A percentile compares a stretch with the other conserved stretches of the same genome.
Evolutionary conservation across 2,329 filamentous ascomycete species (phyloP).

Genomic region (Davidsoniella neocaledoniae): DNA sequence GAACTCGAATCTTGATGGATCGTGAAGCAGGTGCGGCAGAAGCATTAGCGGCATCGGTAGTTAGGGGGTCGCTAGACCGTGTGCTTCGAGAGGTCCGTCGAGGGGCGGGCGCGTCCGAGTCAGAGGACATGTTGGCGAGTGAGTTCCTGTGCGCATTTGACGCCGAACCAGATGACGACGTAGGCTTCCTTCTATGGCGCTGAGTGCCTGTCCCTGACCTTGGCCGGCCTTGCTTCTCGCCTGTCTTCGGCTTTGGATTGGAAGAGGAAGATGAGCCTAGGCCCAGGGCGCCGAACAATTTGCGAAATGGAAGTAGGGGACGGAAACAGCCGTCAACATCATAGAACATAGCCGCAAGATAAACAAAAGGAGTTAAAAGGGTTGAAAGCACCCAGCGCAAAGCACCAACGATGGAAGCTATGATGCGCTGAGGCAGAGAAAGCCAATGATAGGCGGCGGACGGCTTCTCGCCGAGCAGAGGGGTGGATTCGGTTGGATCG

Average conservation of each 20-base stretch:
- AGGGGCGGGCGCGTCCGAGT: slow-evolving; percentile 7
- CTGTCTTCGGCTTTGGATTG: background rate
- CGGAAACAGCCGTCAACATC: slow-evolving; percentile 66
- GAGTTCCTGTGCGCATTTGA: slow-evolving; percentile 22
- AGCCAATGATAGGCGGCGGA: slow-evolving; percentile 27
- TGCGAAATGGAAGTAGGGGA: slow-evolving; percentile 55
- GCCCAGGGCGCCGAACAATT: slow-evolving; percentile 29
- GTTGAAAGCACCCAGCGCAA: slow-evolving; percentile 65
- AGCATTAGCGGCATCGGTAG: slow-evolving; percentile 35
- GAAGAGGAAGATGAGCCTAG: background rate
- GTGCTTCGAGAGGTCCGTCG: slow-evolving; percentile 1
- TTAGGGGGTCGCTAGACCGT: no score
- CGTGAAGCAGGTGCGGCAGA: slow-evolving; percentile 22
- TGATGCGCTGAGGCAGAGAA: slow-evolving; percentile 49
- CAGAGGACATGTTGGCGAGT: slow-evolving; percentile 6
- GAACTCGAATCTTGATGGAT: slow-evolving; percentile 77
- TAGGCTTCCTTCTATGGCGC: slow-evolving; percentile 5
- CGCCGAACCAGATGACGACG: background rate
- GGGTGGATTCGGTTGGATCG: slow-evolving; percentile 43
- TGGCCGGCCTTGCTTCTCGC: slow-evolving; percentile 1
- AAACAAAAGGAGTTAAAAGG: slow-evolving; percentile 63
- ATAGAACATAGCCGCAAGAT: slow-evolving; percentile 68
- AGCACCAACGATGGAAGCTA: slow-evolving; percentile 54
- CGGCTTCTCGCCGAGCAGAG: slow-evolving; percentile 28
- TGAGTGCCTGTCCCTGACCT: background rate